phyloP scores from a whole-genome alignment of 805 yeast species.

The Sugiyamaella mastotermitis region DNA sequence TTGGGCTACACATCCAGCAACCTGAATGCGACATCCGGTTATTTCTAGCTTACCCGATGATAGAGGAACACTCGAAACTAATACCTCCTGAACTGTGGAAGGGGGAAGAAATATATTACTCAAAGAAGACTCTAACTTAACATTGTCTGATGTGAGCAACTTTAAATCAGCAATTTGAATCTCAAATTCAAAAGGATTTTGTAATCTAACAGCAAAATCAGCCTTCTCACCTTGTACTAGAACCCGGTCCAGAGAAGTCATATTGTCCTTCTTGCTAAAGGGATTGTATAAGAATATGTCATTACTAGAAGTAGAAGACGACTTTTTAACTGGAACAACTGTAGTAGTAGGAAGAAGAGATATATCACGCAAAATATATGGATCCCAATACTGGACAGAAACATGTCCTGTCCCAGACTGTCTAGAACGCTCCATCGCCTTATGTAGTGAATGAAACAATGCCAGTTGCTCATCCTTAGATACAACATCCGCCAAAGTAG shows the following conservation, averaged over 20 bases:
- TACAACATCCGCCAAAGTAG: conserved; percentile 50
- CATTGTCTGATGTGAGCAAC: conserved; percentile 20
- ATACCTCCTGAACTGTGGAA: conserved; percentile 19
- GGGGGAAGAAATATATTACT: conserved; percentile 27
- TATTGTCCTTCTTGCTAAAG: not conserved
- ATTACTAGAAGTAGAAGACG: conserved; percentile 7
- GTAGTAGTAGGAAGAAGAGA: conserved; percentile 16
- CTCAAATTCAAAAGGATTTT: conserved; percentile 77
- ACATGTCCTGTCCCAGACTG: conserved; percentile 12
- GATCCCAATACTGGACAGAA: conserved; percentile 60
- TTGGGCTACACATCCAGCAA: conserved; percentile 46
- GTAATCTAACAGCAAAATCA: conserved; percentile 51
- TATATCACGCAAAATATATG: conserved; percentile 51
- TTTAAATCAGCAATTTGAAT: conserved; percentile 43
- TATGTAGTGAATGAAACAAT: conserved; percentile 33
- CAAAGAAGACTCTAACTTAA: conserved; percentile 19
- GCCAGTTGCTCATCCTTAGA: conserved; percentile 52
- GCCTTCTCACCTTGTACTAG: conserved; percentile 59
- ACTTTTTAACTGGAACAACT: conserved; percentile 1
- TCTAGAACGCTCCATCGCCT: conserved; percentile 17
- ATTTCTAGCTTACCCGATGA: conserved; percentile 44
- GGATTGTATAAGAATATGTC: conserved; percentile 58
- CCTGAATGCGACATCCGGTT: conserved; percentile 44
- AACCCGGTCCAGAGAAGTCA: conserved; percentile 17
- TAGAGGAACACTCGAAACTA: conserved; percentile 29